These are phyloP conservation scores for Nicotiana rustica DNA, from an alignment of 305 asterid species.

Conservation along the genomic window DNA sequence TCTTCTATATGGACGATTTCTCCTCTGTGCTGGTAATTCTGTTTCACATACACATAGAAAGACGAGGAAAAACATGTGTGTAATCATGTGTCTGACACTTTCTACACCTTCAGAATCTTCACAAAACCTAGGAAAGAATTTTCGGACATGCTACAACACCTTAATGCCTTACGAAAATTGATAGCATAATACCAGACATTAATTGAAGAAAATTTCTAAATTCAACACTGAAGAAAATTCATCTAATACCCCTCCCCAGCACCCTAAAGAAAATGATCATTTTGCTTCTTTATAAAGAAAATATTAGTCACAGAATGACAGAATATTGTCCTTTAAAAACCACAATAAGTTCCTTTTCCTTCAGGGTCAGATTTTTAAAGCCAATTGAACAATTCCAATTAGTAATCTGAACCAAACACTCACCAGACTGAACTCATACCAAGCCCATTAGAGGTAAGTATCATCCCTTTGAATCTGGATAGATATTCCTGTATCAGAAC, in stretches of 20 bases:
- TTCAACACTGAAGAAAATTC: neutral
- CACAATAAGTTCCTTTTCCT: constrained; percentile 19
- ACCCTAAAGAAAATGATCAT: neutral
- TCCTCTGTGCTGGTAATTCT: neutral
- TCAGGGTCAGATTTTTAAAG: neutral
- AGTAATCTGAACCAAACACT: constrained; percentile 35
- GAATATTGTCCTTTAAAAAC: constrained; percentile 5
- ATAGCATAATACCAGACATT: neutral
- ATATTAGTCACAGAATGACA: neutral
- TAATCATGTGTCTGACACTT: neutral
- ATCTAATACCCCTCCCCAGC: neutral
- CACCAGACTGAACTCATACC: constrained; percentile 69
- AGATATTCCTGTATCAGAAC: constrained; percentile 54
- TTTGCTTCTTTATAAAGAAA: neutral
- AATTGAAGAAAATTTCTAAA: neutral
- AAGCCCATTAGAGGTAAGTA: constrained; percentile 73
- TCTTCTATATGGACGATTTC: neutral
- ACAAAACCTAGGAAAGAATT: neutral
- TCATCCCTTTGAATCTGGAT: constrained; percentile 77
- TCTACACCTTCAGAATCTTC: neutral
- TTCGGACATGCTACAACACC: neutral
- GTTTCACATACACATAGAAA: neutral
- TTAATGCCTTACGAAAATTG: neutral
- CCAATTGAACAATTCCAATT: constrained; percentile 23
- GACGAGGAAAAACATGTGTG: neutral